Conservation (phyloP, 2,329 filamentous ascomycete genomes). For the Xylaria arbuscula region DNA sequence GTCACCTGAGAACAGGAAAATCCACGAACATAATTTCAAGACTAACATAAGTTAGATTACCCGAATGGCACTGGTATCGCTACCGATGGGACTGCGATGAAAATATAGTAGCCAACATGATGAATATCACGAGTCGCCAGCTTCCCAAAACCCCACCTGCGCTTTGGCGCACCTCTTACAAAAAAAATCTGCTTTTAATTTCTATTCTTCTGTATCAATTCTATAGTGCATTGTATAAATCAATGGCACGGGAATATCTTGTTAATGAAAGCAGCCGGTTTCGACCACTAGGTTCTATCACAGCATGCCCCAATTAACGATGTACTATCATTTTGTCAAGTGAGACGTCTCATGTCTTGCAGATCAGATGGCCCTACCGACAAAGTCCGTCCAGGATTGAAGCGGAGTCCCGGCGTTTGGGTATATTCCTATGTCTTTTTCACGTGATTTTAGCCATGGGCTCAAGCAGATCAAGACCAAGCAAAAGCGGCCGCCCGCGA, state of each 20-base stretch:
- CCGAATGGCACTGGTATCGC: constrained; percentile 36
- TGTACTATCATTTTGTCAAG: neutral
- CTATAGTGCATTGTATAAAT: constrained; percentile 13
- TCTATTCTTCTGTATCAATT: constrained; percentile 25
- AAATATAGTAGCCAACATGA: neutral
- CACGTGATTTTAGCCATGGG: neutral
- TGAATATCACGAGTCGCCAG: neutral
- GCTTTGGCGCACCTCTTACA: neutral
- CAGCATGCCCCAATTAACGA: neutral
- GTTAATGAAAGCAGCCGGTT: constrained; percentile 8
- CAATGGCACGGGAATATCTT: constrained; percentile 3
- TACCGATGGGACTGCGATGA: neutral
- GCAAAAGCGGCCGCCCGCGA: neutral
- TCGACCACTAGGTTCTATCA: neutral
- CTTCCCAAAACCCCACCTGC: neutral
- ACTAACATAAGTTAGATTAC: constrained; percentile 35
- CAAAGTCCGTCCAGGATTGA: neutral
- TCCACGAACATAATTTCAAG: neutral
- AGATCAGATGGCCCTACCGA: neutral
- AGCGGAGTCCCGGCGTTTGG: constrained; percentile 15
- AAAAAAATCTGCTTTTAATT: neutral
- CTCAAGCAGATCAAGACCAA: neutral
- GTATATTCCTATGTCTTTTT: constrained; percentile 4
- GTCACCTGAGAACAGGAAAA: constrained; percentile 45
- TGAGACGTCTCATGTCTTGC: neutral